phyloP scores from a whole-genome alignment of 1,139 yeast genomes.

The Yamadazyma oceani region DNA sequence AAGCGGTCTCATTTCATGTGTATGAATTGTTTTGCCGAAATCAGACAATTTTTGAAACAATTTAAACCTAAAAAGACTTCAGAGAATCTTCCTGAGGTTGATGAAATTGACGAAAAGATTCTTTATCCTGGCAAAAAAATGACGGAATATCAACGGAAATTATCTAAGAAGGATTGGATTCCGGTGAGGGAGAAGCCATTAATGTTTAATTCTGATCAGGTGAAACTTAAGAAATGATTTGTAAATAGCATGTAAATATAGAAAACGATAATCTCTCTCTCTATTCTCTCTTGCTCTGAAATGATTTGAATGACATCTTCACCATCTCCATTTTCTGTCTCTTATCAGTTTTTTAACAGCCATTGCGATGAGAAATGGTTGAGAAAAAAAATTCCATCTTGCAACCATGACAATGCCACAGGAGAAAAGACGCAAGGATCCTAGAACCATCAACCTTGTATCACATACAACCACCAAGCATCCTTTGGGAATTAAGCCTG shows the following conservation, averaged over 20 bases:
- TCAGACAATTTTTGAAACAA: slow-evolving; percentile 65
- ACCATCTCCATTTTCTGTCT: too few relatives aligned
- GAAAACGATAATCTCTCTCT: background rate
- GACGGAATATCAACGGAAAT: slow-evolving; percentile 43
- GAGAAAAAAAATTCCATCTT: slow-evolving; percentile 1
- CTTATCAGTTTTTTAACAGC: background rate
- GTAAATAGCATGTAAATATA: slow-evolving; percentile 4
- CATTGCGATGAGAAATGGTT: background rate
- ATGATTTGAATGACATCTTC: too few relatives aligned
- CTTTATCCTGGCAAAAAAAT: slow-evolving; percentile 70
- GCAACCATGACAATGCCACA: too few relatives aligned
- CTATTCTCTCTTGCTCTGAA: too few relatives aligned
- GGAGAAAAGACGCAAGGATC: slow-evolving; percentile 15
- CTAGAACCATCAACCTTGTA: slow-evolving; percentile 22
- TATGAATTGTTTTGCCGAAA: slow-evolving; percentile 87
- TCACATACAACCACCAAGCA: slow-evolving; percentile 38
- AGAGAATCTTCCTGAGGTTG: slow-evolving; percentile 42
- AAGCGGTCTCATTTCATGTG: slow-evolving; percentile 89
- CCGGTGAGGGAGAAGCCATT: slow-evolving; percentile 48
- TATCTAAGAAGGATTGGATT: slow-evolving; percentile 64
- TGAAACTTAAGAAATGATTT: slow-evolving; percentile 19
- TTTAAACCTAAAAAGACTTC: slow-evolving; percentile 25
- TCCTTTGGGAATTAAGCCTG: slow-evolving; percentile 74
- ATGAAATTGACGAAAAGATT: slow-evolving; percentile 61
- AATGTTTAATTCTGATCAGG: slow-evolving; percentile 25